Base-by-base conservation (phyloP, 169 alveolate species). In the Eimeria praecox region DNA sequence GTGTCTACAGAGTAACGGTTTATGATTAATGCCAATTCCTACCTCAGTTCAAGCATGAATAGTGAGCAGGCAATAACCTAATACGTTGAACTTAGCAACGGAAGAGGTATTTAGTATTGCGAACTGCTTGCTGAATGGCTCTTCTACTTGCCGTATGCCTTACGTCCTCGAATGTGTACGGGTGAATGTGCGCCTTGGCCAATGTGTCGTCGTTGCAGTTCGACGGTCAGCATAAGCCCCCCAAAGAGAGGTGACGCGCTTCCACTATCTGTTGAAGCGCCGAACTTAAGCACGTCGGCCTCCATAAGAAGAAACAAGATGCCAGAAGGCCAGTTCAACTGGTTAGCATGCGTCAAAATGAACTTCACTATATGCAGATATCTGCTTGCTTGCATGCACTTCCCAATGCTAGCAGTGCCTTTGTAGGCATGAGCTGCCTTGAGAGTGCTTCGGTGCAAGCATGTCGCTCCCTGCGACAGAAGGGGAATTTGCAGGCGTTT, bases 391-490 rank as follows among this genome's bases (percentile, higher is more conserved):
- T 30, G 46, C 42, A 6, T 14, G 33, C 22, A 12, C 78, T 44
- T 66, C 78, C 5, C 42, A n/a, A 24, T 30, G 75, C 44, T 8
- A 33, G 27, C 4, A 44, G 20, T 66, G 46, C 78, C 78, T 66
- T 0, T 30, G 44, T 44, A 66, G 78, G 78, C 44, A 66, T 2
- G 22, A 30, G 46, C 3, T 30, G 33, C 78, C 42, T 33, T 20
- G 75, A 64, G 44, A 16, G 78, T 30, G 78, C 46, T 6, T 33
- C 78, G 1, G 24, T 66, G 78, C 78, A 30, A n/a, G 44, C 46
- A 66, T 0, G 78, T 12, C 78, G 78, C 78, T 66, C 78, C 33
- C 78, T 33, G 78, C 78, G 78, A 66, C 78, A 66, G 78, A n/a
- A 1, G 78, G 44, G 44, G 44, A 33, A 30, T 66, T 30, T 27